Evolutionary conservation across 148 eudicot species (phyloP).

Genomic region (Camellia japonica): DNA sequence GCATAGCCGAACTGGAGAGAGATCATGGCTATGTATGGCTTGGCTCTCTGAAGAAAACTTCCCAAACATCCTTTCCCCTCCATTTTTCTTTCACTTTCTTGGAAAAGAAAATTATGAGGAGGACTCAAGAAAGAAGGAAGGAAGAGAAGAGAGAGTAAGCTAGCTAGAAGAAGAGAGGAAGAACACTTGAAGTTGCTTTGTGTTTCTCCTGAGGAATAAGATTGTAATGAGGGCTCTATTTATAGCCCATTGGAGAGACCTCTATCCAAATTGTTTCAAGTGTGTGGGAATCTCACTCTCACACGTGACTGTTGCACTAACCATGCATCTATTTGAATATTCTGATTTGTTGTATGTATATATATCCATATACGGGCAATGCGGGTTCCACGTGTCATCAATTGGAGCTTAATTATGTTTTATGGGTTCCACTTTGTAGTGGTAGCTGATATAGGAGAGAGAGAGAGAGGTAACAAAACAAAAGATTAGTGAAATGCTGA

Average conservation of each 20-base stretch:
- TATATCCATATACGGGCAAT: background rate
- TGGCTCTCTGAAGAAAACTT: conserved; percentile 37
- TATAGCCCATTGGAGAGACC: conserved; percentile 14
- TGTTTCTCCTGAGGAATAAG: conserved; percentile 17
- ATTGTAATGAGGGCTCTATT: conserved; percentile 4
- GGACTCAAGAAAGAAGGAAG: background rate
- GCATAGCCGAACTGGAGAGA: conserved; percentile 74
- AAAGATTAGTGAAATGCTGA: conserved; percentile 24
- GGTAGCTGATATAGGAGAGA: conserved; percentile 14
- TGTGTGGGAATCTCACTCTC: background rate
- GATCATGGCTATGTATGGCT: conserved; percentile 76
- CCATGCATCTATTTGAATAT: conserved; percentile 21
- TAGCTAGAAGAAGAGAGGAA: conserved; percentile 14
- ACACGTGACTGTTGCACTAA: background rate
- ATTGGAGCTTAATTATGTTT: background rate
- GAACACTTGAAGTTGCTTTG: conserved; percentile 20
- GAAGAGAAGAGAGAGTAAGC: background rate
- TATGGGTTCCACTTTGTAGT: conserved; percentile 14
- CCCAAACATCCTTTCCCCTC: conserved; percentile 41
- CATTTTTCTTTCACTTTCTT: conserved; percentile 27
- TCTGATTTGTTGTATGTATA: background rate
- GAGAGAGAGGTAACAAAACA: background rate
- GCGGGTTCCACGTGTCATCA: conserved; percentile 22
- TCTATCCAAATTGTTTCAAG: conserved; percentile 16
- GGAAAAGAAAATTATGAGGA: background rate